Conservation (phyloP, 2,329 filamentous ascomycete genomes). For the Fusarium sp. region DNA sequence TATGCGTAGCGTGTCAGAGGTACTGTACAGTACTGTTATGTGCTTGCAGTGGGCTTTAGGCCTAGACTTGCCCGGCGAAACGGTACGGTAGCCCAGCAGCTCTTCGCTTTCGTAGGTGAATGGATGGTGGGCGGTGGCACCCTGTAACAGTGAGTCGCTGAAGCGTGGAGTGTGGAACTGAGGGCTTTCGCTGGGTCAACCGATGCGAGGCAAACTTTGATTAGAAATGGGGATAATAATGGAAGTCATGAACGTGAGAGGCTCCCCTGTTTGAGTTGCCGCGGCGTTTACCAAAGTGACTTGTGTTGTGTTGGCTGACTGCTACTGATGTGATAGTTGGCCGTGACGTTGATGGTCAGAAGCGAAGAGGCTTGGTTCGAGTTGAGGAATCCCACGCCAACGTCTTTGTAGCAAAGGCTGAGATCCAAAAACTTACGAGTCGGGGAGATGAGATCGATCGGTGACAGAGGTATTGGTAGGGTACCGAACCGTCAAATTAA, state of each 20-base stretch:
- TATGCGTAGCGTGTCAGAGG: conserved; percentile 26
- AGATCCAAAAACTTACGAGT: conserved; percentile 15
- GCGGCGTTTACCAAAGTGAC: neutral
- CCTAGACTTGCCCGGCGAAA: neutral
- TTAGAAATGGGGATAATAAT: conserved; percentile 21
- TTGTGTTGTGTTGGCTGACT: conserved; percentile 11
- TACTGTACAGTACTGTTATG: conserved; percentile 11
- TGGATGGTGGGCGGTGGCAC: conserved; percentile 10
- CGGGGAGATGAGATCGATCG: conserved; percentile 1
- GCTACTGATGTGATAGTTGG: neutral
- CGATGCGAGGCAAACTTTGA: conserved; percentile 42
- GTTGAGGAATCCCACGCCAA: conserved; percentile 3
- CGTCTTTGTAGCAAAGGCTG: conserved; percentile 4
- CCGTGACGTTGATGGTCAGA: neutral
- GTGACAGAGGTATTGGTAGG: conserved; percentile 5
- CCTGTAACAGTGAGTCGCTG: conserved; percentile 29
- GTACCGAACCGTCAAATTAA: neutral
- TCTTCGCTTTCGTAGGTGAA: neutral
- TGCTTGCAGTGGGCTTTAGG: conserved; percentile 26
- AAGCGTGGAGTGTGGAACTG: conserved; percentile 37
- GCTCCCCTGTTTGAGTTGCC: neutral
- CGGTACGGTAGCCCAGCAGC: conserved; percentile 1
- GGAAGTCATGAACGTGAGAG: neutral
- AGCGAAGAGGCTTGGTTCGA: conserved; percentile 16
- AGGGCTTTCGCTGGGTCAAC: conserved; percentile 43